Percentiles rank a stretch among this genome's conserved stretches.
Conservation (phyloP, 176 grass and related monocot species). For the Oropetium thomaeum region DNA sequence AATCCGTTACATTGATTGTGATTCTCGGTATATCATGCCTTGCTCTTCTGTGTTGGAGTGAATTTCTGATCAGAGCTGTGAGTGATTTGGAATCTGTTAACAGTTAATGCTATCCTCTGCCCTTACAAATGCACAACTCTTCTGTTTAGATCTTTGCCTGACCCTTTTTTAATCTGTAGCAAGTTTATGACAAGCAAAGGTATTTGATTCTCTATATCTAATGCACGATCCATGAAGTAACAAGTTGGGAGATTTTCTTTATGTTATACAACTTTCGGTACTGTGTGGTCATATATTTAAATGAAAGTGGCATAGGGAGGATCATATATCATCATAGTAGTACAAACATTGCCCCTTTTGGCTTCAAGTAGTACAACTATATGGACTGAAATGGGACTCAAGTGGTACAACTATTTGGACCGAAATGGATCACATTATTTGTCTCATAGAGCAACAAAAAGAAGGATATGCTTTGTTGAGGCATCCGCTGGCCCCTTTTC, state of each 20-base stretch:
- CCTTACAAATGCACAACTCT: no score
- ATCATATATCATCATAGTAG: not conserved
- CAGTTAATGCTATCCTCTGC: no score
- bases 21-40: not conserved
- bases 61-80: not conserved
- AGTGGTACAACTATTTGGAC: constrained; percentile 24
- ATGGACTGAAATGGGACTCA: constrained; percentile 18
- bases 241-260: not conserved
- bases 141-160: not conserved
- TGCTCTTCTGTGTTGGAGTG: not conserved
- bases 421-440: constrained; percentile 36
- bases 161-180: not conserved
- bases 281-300: not conserved
- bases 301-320: constrained; percentile 11
- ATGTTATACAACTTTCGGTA: not conserved
- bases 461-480: not conserved
- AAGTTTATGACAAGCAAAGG: not conserved
- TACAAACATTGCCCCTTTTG: constrained; percentile 16
- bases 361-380: constrained; percentile 16
- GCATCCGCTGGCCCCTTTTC: constrained; percentile 3
- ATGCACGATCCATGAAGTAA: not conserved
- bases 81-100: not conserved
- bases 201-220: not conserved
- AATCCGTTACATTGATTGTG: not conserved
- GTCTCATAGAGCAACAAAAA: constrained; percentile 6